Base-by-base conservation (phyloP, 169 alveolate species). In the Plasmodium yoelii region DNA sequence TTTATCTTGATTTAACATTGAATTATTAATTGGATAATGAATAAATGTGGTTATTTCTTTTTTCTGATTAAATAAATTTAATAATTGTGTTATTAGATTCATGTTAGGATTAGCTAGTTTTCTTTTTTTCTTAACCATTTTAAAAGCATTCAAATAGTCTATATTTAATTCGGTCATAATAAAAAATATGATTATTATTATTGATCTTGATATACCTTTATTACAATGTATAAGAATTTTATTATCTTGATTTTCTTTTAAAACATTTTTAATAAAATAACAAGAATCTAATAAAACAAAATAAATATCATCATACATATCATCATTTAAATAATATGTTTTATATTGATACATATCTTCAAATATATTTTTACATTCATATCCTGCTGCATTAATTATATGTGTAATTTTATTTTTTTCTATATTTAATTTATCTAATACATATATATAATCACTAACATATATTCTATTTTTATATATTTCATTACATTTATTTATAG, bases 181-280 rank as follows among this genome's bases (percentile, higher is more conserved):
- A 74, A 87, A 93, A 18, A 93, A 93, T 15, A 90, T 90, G 24
- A 93, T 70, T n/a, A 93, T 77, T 28, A 89, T 90, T 7, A 94
- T 67, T 13, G 94, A 88, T 15, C 95, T 59, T 26, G 93, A 87
- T 55, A 93, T 88, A 24, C 95, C 95, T 39, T 84, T 89, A 5
- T 68, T 82, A 56, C 95, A 93, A 56, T 93, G 95, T 24, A 93
- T 90, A 22, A 73, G 77, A 26, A 93, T 72, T 59, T 84, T 72
- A 49, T 77, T 87, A 18, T 47, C 49, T 28, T 74, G 39, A 57
- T 71, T 65, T 72, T 59, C 42, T 51, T 59, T 47, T 67, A 91
- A 24, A 82, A 68, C 19, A 59, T 39, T n/a, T 44, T 87, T 71
- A 7, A 89, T 87, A 68, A 65, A 87, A 55, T 84, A 86, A 47